phyloP scores from a whole-genome alignment of 768 basidiomycete species.

The Goffeauzyma gilvescens region DNA sequence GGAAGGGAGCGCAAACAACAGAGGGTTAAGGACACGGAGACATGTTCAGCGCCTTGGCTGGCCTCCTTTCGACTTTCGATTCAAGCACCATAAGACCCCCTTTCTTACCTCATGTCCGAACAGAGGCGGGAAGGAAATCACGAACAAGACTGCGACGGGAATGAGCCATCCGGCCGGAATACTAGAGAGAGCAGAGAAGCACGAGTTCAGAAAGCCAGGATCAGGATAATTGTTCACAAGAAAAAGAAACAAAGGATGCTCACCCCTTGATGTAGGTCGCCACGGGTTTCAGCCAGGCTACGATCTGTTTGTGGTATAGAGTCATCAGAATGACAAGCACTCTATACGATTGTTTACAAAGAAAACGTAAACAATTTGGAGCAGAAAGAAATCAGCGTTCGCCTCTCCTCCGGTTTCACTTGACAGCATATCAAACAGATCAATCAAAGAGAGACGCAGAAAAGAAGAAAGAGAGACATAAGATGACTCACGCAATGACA shows the following conservation, averaged over 20 bases:
- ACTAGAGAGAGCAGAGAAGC: slow-evolving; percentile 16
- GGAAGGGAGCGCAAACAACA: too few species aligned
- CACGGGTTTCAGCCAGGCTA: slow-evolving; percentile 47
- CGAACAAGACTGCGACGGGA: slow-evolving; percentile 60
- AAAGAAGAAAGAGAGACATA: too few species aligned
- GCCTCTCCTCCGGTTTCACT: too few species aligned
- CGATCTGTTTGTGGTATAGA: slow-evolving; percentile 53
- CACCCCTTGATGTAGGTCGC: slow-evolving; percentile 45
- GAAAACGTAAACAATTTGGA: too few species aligned
- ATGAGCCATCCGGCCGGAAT: slow-evolving; percentile 46
- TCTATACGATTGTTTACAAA: slow-evolving; percentile 15
- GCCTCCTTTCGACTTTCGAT: too few species aligned
- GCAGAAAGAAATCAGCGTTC: too few species aligned
- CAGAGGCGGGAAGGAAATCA: slow-evolving; percentile 66
- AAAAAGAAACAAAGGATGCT: background rate
- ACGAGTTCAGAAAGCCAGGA: background rate
- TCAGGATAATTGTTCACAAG: background rate
- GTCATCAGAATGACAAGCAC: slow-evolving; percentile 40
- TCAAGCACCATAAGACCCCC: too few species aligned
- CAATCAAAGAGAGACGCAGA: background rate
- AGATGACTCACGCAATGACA: slow-evolving; percentile 32
- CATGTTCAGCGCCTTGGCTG: too few species aligned
- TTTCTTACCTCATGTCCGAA: slow-evolving; percentile 57
- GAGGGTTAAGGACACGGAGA: too few species aligned
- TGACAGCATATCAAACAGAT: too few species aligned